These are phyloP conservation scores for Zygosaccharomyces kombuchaensis DNA, from an alignment of 805 yeast species.

Conservation along the genomic window DNA sequence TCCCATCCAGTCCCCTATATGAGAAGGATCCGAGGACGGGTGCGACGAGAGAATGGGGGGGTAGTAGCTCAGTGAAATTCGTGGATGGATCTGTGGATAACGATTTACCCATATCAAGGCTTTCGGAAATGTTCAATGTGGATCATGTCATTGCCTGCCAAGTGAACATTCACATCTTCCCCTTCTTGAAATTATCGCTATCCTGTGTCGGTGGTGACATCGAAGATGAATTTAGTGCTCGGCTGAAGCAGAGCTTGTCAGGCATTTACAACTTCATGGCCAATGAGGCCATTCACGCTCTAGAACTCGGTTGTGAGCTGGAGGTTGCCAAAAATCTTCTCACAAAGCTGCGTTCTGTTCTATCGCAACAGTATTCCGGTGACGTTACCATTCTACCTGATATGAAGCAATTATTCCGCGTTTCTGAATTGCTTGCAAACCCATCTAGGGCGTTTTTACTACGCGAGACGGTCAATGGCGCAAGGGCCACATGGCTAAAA, in stretches of 20 bases:
- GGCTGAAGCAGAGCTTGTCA: constrained; percentile 48
- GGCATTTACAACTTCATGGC: constrained; percentile 55
- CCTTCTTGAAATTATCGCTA: constrained; percentile 66
- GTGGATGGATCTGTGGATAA: constrained; percentile 96
- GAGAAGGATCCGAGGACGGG: constrained; percentile 78
- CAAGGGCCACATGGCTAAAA: constrained; percentile 92
- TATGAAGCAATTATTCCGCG: constrained; percentile 49
- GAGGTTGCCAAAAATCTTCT: constrained; percentile 72
- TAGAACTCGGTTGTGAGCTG: constrained; percentile 67
- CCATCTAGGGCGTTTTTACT: constrained; percentile 76
- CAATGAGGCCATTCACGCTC: constrained; percentile 71
- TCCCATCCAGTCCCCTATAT: constrained; percentile 77
- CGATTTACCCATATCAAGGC: constrained; percentile 83
- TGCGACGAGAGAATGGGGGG: constrained; percentile 75
- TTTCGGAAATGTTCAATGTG: constrained; percentile 95
- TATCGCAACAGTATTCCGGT: constrained; percentile 87
- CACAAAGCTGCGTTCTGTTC: constrained; percentile 66
- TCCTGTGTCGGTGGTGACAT: constrained; percentile 66
- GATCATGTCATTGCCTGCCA: constrained; percentile 97
- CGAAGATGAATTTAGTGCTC: constrained; percentile 56
- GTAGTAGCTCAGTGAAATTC: constrained; percentile 61
- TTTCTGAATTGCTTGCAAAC: constrained; percentile 63
- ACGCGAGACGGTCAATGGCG: constrained; percentile 68
- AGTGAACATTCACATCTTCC: constrained; percentile 94
- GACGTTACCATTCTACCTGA: constrained; percentile 91